These are phyloP conservation scores for Pseudozyma sp. DNA, from an alignment of 1,284 basidiomycete genomes.

Conservation along the genomic window DNA sequence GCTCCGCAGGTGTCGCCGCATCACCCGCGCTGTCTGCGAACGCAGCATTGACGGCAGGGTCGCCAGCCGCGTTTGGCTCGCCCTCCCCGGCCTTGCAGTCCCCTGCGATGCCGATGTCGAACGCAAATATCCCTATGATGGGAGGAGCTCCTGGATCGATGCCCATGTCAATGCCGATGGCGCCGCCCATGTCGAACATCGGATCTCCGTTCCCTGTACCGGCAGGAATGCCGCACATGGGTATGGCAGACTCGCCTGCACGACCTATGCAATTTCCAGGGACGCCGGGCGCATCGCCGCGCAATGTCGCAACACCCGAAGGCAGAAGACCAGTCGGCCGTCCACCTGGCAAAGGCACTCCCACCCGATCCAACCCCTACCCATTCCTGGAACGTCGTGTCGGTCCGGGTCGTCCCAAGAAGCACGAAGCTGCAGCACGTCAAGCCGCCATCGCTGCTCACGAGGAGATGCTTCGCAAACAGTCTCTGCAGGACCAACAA, in stretches of 20 bases:
- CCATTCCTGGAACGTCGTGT: constrained; percentile 39
- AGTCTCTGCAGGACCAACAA: constrained; percentile 22
- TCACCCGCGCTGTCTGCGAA: constrained; percentile 27
- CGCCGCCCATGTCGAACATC: constrained; percentile 25
- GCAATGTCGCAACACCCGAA: constrained; percentile 17
- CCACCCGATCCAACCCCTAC: constrained; percentile 37
- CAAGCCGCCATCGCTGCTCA: constrained; percentile 42
- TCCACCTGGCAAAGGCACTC: constrained; percentile 39
- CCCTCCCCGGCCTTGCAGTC: constrained; percentile 18
- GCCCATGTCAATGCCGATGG: constrained; percentile 41
- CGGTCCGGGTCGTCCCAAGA: constrained; percentile 48
- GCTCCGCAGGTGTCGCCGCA: constrained; percentile 25
- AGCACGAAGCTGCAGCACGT: constrained; percentile 43
- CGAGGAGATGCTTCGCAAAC: constrained; percentile 33
- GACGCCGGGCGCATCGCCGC: constrained; percentile 25
- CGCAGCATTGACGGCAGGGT: constrained; percentile 12
- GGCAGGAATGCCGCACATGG: constrained; percentile 15
- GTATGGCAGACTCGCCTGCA: constrained; percentile 21
- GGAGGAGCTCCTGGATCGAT: constrained; percentile 11
- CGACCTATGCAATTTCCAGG: constrained; percentile 27
- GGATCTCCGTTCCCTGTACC: not conserved
- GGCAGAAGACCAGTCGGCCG: constrained; percentile 32
- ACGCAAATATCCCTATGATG: constrained; percentile 10
- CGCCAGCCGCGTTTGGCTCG: constrained; percentile 22
- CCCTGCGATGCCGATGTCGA: constrained; percentile 2